phyloP scores from a whole-genome alignment of 345 rosid genomes.

The Linum trigynum region DNA sequence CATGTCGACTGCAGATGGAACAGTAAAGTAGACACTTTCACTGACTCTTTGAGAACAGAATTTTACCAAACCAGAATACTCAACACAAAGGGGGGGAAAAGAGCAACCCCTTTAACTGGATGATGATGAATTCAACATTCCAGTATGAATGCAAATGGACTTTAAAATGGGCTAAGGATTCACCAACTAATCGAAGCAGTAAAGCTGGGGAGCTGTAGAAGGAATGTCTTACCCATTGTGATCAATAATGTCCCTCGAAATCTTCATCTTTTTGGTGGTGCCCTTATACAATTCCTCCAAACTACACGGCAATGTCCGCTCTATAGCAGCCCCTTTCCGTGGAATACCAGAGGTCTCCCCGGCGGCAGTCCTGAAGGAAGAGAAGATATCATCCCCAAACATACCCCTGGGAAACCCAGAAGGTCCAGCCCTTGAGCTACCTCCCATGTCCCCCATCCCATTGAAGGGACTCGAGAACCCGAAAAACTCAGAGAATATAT shows the following conservation, averaged over 20 bases:
- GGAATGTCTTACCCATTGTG: slow-evolving; percentile 41
- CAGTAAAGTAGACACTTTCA: neutral
- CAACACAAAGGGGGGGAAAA: slow-evolving; percentile 18
- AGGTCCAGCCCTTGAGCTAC: slow-evolving; percentile 39
- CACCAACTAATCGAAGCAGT: neutral
- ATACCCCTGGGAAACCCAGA: slow-evolving; percentile 43
- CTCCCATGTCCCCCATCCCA: slow-evolving; percentile 43
- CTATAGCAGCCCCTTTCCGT: slow-evolving; percentile 63
- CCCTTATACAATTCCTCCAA: slow-evolving; percentile 87
- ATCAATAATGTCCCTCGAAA: slow-evolving; percentile 68
- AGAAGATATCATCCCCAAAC: slow-evolving; percentile 56
- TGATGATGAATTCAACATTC: neutral
- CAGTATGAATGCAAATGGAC: neutral
- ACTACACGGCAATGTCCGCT: slow-evolving; percentile 69
- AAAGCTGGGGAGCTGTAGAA: neutral
- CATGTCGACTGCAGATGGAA: too few species aligned
- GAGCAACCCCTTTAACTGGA: neutral
- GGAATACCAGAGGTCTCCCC: slow-evolving; percentile 40
- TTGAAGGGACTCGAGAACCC: slow-evolving; percentile 62
- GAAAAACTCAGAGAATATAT: slow-evolving; percentile 76
- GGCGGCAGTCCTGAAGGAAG: slow-evolving; percentile 29
- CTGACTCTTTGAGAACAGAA: neutral
- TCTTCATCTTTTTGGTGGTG: slow-evolving; percentile 82
- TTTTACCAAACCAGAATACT: slow-evolving; percentile 13
- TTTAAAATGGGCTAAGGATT: neutral